phyloP scores from a whole-genome alignment of 2,329 filamentous ascomycete species.

The Endoconidiophora polonica region DNA sequence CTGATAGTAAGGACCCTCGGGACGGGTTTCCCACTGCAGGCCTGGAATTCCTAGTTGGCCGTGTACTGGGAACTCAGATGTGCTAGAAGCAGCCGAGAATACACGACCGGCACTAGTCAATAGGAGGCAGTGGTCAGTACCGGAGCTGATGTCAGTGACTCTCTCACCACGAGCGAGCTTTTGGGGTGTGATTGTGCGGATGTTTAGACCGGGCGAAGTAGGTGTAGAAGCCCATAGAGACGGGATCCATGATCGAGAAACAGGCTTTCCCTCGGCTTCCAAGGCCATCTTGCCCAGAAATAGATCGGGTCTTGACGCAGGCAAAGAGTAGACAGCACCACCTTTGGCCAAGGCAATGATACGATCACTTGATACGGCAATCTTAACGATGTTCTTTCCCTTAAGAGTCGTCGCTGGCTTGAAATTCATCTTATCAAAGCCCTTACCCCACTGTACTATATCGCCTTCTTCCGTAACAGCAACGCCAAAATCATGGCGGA shows the following conservation, averaged over 20 bases:
- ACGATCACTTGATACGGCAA: conserved; percentile 66
- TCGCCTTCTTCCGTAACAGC: conserved; percentile 81
- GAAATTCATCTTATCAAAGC: conserved; percentile 47
- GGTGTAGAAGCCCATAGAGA: conserved; percentile 39
- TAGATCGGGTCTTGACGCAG: conserved; percentile 60
- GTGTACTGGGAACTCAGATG: conserved; percentile 57
- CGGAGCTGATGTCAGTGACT: conserved; percentile 56
- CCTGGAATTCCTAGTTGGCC: conserved; percentile 82
- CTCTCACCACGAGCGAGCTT: conserved; percentile 53
- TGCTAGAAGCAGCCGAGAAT: conserved; percentile 73
- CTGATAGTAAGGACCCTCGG: conserved; percentile 60
- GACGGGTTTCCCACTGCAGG: conserved; percentile 62
- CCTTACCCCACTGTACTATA: conserved; percentile 78
- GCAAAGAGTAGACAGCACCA: conserved; percentile 72
- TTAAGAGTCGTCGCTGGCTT: conserved; percentile 55
- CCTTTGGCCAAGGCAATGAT: conserved; percentile 61
- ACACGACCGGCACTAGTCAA: conserved; percentile 72
- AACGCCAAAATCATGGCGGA: conserved; percentile 66
- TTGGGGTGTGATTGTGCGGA: conserved; percentile 52
- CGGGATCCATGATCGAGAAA: conserved; percentile 45
- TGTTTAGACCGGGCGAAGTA: conserved; percentile 37
- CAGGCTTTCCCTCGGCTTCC: conserved; percentile 23
- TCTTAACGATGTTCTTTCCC: conserved; percentile 63
- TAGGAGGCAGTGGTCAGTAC: conserved; percentile 72
- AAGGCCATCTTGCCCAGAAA: conserved; percentile 38